Base-by-base conservation (phyloP, 306 rosid genomes). In the Coriaria nepalensis region DNA sequence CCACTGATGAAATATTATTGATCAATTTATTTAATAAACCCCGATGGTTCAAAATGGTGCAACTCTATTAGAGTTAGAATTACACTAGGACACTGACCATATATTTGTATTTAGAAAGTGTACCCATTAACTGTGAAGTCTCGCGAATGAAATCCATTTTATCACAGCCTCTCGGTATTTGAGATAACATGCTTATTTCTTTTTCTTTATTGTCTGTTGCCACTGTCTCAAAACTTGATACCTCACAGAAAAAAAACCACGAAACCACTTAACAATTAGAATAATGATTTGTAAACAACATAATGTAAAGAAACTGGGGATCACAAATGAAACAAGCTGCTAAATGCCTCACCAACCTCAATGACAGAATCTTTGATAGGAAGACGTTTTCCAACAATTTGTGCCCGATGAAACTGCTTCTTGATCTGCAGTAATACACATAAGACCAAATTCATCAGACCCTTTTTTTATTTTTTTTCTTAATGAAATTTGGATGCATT, bases 41-140 rank as follows among this genome's bases (percentile, higher is more conserved):
- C n/a, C n/a, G n/a, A n/a, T n/a, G n/a, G n/a, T n/a, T n/a, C n/a
- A n/a, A n/a, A n/a, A n/a, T n/a, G n/a, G n/a, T n/a, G n/a, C n/a
- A n/a, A n/a, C n/a, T n/a, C n/a, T n/a, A n/a, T n/a, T n/a, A n/a
- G n/a, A n/a, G n/a, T n/a, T n/a, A n/a, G n/a, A n/a, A n/a, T n/a
- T n/a, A n/a, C n/a, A n/a, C n/a, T n/a, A n/a, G n/a, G n/a, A n/a
- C n/a, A n/a, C n/a, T n/a, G n/a, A n/a, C n/a, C n/a, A n/a, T n/a
- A n/a, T n/a, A n/a, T n/a, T n/a, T n/a, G 20, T 35, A 47, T 36
- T n/a, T 5, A 20, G 6, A 37, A 52, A 35, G 4, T 35, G 15
- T 54, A 75, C 97, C 94, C 73, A 67, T 84, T 90, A 61, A 90
- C 49, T 60, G 95, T 90, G 72, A 81, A 90, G 72, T 90, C 97